Evolutionary conservation across 169 alveolate species (phyloP).

Genomic region (Plasmodium yoelii): DNA sequence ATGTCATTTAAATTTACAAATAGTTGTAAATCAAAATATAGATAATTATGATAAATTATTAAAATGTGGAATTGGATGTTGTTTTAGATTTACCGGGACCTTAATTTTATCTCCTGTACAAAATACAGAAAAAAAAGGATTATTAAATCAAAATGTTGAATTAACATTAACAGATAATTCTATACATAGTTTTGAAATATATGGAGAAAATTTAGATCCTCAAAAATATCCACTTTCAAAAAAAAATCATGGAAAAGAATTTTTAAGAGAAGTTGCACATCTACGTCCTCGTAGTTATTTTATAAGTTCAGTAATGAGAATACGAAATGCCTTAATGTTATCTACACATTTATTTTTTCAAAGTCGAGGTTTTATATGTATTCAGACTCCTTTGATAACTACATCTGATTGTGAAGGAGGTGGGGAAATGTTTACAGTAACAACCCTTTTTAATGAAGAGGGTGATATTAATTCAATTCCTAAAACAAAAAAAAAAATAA

Average conservation of each 20-base stretch:
- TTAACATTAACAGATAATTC: constrained; percentile 78
- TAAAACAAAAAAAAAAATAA: constrained; percentile 11
- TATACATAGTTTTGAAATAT: constrained; percentile 79
- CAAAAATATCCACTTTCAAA: constrained; percentile 96
- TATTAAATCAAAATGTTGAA: constrained; percentile 75
- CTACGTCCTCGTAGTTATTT: constrained; percentile 97
- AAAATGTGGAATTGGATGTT: constrained; percentile 88
- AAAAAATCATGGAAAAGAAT: constrained; percentile 94
- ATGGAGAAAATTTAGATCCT: constrained; percentile 92
- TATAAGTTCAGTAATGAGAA: constrained; percentile 95
- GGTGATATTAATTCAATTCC: constrained; percentile 76
- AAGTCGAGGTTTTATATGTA: constrained; percentile 94
- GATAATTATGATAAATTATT: constrained; percentile 86
- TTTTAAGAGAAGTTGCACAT: constrained; percentile 97
- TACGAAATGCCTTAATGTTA: constrained; percentile 94
- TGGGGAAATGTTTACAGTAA: constrained; percentile 98
- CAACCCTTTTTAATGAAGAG: constrained; percentile 92
- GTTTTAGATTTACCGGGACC: constrained; percentile 91
- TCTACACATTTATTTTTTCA: constrained; percentile 97
- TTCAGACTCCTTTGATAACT: constrained; percentile 98
- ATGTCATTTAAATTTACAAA: constrained; percentile 91
- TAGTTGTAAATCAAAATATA: constrained; percentile 92
- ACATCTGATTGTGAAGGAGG: constrained; percentile 99
- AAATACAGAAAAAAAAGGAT: constrained; percentile 85
- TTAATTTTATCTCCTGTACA: constrained; percentile 94